These are phyloP conservation scores for Talaromyces liani DNA, from an alignment of 495 filamentous ascomycete genomes.

Conservation along the genomic window DNA sequence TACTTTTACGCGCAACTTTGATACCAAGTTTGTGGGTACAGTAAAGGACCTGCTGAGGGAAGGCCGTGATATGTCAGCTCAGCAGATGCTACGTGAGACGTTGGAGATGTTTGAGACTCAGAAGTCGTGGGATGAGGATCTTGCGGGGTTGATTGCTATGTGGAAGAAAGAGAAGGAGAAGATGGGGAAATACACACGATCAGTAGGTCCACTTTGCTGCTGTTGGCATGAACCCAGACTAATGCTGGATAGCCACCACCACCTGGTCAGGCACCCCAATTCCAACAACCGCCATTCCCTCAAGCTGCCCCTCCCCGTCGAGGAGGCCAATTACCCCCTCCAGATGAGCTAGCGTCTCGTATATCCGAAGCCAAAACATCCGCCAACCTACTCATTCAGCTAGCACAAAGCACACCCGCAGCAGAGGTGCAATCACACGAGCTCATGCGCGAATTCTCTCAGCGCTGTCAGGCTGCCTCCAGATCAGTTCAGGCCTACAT, in stretches of 20 bases:
- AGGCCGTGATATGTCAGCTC: constrained; percentile 65
- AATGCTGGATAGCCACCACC: constrained; percentile 2
- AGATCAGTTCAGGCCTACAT: constrained; percentile 80
- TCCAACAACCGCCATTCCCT: constrained; percentile 18
- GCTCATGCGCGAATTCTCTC: constrained; percentile 83
- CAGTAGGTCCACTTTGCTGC: background rate
- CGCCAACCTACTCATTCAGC: constrained; percentile 82
- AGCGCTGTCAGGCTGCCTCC: constrained; percentile 74
- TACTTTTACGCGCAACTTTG: constrained; percentile 81
- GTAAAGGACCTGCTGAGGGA: constrained; percentile 69
- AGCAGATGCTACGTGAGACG: constrained; percentile 79
- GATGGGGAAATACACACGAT: background rate
- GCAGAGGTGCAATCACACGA: constrained; percentile 73
- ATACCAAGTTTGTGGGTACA: constrained; percentile 67
- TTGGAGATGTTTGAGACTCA: constrained; percentile 62
- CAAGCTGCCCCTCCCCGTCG: constrained; percentile 35
- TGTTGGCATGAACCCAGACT: background rate
- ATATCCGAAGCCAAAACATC: constrained; percentile 86
- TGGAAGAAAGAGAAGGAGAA: constrained; percentile 77
- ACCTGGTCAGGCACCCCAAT: constrained; percentile 10
- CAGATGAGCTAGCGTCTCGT: constrained; percentile 72
- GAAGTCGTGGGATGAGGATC: constrained; percentile 65
- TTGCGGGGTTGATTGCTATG: constrained; percentile 62
- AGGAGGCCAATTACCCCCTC: constrained; percentile 52
- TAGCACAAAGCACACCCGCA: constrained; percentile 74